Base-by-base conservation (phyloP, 345 rosid genomes). In the Dimocarpus longan region DNA sequence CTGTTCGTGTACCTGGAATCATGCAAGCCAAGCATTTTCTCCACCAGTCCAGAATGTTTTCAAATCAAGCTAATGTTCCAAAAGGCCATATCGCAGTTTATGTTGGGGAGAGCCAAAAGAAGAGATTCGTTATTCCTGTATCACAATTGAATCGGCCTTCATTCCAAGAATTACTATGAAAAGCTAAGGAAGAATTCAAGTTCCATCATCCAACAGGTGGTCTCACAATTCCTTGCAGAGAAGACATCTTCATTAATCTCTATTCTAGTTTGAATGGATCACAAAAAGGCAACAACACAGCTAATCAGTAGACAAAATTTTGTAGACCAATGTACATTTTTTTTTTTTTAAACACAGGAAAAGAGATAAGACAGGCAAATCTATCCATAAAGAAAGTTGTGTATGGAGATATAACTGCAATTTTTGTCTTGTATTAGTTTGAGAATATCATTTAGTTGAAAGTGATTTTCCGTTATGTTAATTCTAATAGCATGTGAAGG, bases 21-120 rank as follows among this genome's bases (percentile, higher is more conserved):
- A 56, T 50, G 48, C 52, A 64, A 24, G 77, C 80, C 37, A 79
- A 74, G 82, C 68, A 77, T 54, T 78, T 75, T 68, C 72, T 80
- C 21, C 66, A 67, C 19, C 59, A 75, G 13, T 71, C 83, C 21
- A 73, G 42, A 10, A 28, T 28, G 10, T 50, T 19, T 59, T 6
- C 19, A 73, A 81, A 76, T 74, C 81, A 66, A 68, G 66, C 59
- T 10, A 8, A 56, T 1, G 62, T 56, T 56, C 62, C 62, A 56
- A 56, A 56, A 56, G 62, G 62, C 21, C 62, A 56, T 56, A 18
- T 56, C 1, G 62, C 62, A 6, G 63, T 57, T 21, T 57, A 57
- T 57, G 63, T 57, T 57, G 63, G 63, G 24, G 63, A 57, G 24
- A 21, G 63, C 21, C 22, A 57, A 5, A 57, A n/a, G 63, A 57